A percentile compares a stretch with the other conserved stretches of the same genome.
Conservation (phyloP, 2,329 filamentous ascomycete species). For the Madurella mycetomatis region DNA sequence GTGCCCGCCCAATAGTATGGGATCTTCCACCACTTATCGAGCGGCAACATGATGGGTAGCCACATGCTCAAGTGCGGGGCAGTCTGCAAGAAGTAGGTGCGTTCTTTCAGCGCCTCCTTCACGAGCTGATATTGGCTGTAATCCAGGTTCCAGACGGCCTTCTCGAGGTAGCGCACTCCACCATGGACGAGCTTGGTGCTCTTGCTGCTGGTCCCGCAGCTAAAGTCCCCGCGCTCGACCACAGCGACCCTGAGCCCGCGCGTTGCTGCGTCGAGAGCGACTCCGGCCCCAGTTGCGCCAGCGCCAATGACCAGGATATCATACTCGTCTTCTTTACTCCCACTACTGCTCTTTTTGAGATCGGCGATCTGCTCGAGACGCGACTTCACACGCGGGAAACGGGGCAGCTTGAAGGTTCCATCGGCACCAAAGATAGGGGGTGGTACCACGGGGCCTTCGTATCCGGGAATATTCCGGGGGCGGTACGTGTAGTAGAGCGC, state of each 20-base stretch:
- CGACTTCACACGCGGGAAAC: slow-evolving; percentile 59
- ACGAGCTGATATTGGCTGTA: slow-evolving; percentile 79
- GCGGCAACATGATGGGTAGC: slow-evolving; percentile 77
- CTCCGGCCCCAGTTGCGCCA: slow-evolving; percentile 74
- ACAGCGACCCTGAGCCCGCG: slow-evolving; percentile 74
- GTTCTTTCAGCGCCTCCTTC: slow-evolving; percentile 75
- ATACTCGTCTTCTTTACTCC: slow-evolving; percentile 51
- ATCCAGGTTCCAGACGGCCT: slow-evolving; percentile 80
- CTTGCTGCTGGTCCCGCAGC: slow-evolving; percentile 77
- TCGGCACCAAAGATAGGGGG: slow-evolving; percentile 66
- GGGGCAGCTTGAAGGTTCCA: slow-evolving; percentile 62
- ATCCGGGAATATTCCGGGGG: slow-evolving; percentile 67
- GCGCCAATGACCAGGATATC: slow-evolving; percentile 76
- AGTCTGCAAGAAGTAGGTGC: slow-evolving; percentile 77
- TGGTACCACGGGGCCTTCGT: slow-evolving; percentile 62
- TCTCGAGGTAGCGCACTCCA: slow-evolving; percentile 79
- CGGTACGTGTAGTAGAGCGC: slow-evolving; percentile 55
- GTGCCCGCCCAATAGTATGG: slow-evolving; percentile 68
- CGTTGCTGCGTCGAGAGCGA: slow-evolving; percentile 76
- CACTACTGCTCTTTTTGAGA: slow-evolving; percentile 44
- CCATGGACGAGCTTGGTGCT: slow-evolving; percentile 85
- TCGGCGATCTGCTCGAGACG: slow-evolving; percentile 61
- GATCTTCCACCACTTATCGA: slow-evolving; percentile 79
- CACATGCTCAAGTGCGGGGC: slow-evolving; percentile 77
- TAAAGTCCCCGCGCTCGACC: slow-evolving; percentile 80